phyloP scores from a whole-genome alignment of 2,329 filamentous ascomycete species.

The Penicillium oxalicum region DNA sequence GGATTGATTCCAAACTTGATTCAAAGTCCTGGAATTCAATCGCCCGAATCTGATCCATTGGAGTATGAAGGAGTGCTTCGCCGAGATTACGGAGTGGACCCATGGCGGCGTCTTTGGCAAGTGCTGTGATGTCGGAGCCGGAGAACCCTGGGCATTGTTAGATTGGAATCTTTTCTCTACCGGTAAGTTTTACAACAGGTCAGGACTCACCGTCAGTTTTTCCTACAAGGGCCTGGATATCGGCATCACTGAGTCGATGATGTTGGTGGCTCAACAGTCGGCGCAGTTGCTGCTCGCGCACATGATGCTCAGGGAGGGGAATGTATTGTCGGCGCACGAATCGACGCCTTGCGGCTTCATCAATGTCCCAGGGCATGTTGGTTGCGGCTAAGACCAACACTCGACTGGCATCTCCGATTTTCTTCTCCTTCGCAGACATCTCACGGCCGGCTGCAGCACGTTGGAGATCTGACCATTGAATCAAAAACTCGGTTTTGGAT shows the following conservation, averaged over 20 bases:
- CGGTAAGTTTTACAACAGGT: not conserved
- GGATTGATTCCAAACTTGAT: conserved; percentile 74
- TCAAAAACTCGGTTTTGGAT: conserved; percentile 96
- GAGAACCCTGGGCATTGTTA: conserved; percentile 68
- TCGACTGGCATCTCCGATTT: conserved; percentile 72
- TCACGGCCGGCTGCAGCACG: conserved; percentile 84
- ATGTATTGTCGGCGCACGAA: conserved; percentile 97
- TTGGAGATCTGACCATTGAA: conserved; percentile 93
- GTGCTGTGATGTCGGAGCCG: conserved; percentile 89
- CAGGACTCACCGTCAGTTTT: conserved; percentile 67
- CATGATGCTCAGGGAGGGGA: conserved; percentile 78
- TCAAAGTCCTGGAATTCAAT: conserved; percentile 80
- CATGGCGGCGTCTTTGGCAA: conserved; percentile 98
- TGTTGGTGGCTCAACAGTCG: conserved; percentile 83
- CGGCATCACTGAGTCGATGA: conserved; percentile 64
- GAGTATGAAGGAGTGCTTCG: conserved; percentile 82
- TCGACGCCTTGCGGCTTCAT: conserved; percentile 82
- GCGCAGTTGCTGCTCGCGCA: conserved; percentile 70
- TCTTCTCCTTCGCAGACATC: conserved; percentile 53
- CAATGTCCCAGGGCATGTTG: conserved; percentile 95
- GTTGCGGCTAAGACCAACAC: conserved; percentile 93
- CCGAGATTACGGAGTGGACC: conserved; percentile 84
- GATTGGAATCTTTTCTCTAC: not conserved
- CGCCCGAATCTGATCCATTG: conserved; percentile 87
- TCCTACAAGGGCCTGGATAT: conserved; percentile 67